phyloP scores from a whole-genome alignment of 2,329 filamentous ascomycete genomes.

The Epichloe sibirici region DNA sequence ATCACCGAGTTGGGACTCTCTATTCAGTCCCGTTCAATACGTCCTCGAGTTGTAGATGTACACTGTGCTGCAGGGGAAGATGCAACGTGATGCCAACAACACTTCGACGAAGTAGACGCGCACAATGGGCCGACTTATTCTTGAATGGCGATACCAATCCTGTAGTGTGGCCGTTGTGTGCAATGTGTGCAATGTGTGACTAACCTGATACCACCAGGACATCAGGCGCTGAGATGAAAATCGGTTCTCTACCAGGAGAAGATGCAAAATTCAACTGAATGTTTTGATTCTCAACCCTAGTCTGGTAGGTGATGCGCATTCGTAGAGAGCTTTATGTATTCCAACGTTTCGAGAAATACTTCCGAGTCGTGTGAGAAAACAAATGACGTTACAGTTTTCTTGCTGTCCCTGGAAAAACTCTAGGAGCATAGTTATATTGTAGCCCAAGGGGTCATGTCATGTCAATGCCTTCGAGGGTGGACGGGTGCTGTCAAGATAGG shows the following conservation, averaged over 20 bases:
- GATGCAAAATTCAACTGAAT: neutral
- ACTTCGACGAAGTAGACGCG: no score
- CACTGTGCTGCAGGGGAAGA: neutral
- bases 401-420: neutral
- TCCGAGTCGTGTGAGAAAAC: neutral
- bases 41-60: neutral
- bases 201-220: neutral
- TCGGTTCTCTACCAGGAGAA: neutral
- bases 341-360: neutral
- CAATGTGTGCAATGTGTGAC: neutral
- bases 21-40: slow-evolving; percentile 16
- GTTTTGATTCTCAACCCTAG: neutral
- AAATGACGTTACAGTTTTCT: neutral
- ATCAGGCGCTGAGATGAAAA: neutral
- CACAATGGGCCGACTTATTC: slow-evolving; percentile 21
- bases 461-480: neutral
- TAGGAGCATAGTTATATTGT: neutral
- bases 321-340: neutral
- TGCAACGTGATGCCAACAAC: neutral
- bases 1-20: slow-evolving; percentile 36
- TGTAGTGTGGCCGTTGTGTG: slow-evolving; percentile 21
- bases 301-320: neutral
- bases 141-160: slow-evolving; percentile 42
- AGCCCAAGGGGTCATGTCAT: neutral
- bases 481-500: slow-evolving; percentile 9